Conservation (phyloP, 805 yeast genomes). For the Brettanomyces nanus region DNA sequence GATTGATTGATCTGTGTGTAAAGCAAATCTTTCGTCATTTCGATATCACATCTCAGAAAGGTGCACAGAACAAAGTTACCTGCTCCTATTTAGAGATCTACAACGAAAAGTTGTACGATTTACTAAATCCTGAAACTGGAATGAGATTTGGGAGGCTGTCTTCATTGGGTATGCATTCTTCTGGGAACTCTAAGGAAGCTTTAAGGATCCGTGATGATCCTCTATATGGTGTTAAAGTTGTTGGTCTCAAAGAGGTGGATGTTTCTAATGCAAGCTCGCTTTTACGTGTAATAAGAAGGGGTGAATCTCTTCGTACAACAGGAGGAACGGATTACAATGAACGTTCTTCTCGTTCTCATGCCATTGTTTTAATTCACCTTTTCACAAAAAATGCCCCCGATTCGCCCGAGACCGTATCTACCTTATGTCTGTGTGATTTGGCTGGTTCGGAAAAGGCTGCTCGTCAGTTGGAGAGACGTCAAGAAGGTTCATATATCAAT, state of each 20-base stretch:
- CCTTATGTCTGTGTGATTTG: conserved; percentile 82
- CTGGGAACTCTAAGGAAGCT: conserved; percentile 30
- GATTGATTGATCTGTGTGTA: conserved; percentile 65
- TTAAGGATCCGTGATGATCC: conserved; percentile 75
- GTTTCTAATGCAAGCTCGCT: conserved; percentile 56
- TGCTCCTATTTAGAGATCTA: conserved; percentile 81
- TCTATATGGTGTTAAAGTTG: conserved; percentile 59
- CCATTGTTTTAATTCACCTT: conserved; percentile 67
- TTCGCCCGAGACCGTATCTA: conserved; percentile 35
- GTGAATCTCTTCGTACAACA: conserved; percentile 70
- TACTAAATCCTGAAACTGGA: conserved; percentile 30
- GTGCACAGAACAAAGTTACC: conserved; percentile 33
- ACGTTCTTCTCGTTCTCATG: conserved; percentile 86
- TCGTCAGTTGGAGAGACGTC: conserved; percentile 68
- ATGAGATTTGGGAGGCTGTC: neutral
- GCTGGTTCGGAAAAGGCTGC: conserved; percentile 95
- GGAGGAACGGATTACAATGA: conserved; percentile 87
- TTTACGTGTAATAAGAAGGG: conserved; percentile 48
- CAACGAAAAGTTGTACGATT: conserved; percentile 79
- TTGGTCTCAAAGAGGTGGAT: conserved; percentile 59
- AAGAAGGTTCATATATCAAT: conserved; percentile 91
- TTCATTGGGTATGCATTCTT: neutral
- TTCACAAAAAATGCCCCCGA: conserved; percentile 28
- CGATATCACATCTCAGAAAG: conserved; percentile 11
- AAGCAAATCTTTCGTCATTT: conserved; percentile 47